phyloP scores from a whole-genome alignment of 768 basidiomycete species.

The Rhodosporidiobolus odoratus region DNA sequence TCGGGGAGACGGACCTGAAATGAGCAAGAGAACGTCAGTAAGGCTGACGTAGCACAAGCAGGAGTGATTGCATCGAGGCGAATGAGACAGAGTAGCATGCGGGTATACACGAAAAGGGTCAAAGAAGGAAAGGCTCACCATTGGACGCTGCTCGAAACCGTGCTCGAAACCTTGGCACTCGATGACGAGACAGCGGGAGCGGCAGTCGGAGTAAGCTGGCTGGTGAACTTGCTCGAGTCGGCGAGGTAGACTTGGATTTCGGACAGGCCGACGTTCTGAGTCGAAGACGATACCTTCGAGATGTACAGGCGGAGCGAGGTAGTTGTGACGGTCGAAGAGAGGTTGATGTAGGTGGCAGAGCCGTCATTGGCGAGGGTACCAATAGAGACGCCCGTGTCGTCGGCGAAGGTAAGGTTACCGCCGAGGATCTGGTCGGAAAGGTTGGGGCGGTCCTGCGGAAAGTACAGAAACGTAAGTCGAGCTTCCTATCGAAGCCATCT shows the following conservation, averaged over 20 bases:
- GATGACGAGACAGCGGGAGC: too few species aligned
- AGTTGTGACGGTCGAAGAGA: background rate
- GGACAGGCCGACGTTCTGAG: constrained; percentile 11
- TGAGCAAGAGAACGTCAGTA: too few species aligned
- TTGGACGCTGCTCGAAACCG: too few species aligned
- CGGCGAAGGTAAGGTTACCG: constrained; percentile 24
- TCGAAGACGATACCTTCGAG: constrained; percentile 5
- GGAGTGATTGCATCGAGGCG: too few species aligned
- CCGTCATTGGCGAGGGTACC: constrained; percentile 9
- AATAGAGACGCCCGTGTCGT: constrained; percentile 16
- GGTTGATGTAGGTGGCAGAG: constrained; percentile 10
- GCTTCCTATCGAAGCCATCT: too few species aligned
- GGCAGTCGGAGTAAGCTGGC: background rate
- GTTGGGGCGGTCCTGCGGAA: constrained; percentile 27
- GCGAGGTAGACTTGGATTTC: constrained; percentile 23
- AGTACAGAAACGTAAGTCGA: background rate
- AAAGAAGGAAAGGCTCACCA: too few species aligned
- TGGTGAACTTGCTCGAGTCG: constrained; percentile 5
- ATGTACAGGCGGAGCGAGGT: constrained; percentile 14
- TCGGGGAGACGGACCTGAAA: too few species aligned
- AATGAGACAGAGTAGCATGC: too few species aligned
- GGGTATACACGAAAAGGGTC: too few species aligned
- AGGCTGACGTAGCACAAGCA: too few species aligned
- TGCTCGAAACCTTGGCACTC: too few species aligned
- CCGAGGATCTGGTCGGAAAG: constrained; percentile 5